Evolutionary conservation across 106 monocot species (phyloP), one percentile per base, ranked within the genome.

Genomic region (Chionographis japonica): DNA sequence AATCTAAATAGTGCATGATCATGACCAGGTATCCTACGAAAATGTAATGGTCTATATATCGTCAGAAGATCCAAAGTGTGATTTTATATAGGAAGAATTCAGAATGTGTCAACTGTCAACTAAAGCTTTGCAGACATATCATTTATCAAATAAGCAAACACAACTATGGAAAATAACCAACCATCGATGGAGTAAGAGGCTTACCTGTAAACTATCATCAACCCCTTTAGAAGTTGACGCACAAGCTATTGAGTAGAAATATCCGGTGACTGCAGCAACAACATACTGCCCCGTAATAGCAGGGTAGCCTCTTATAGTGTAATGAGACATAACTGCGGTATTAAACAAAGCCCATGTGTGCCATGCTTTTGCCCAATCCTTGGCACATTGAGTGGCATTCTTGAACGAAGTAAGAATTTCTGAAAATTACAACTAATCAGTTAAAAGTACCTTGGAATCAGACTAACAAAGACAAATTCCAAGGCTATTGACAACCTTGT

Each of bases 281-380:
- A 93, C 98, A 83, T 98, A 98, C 51, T 93, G 83, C 43, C 81
- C 90, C 15, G 80, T 79, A 57, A 85, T 70, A 65, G 77, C 80
- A 67, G 85, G 52, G 68, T 72, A 73, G 36, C 93, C 81, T 68
- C 81, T 82, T 40, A 79, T 54, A 54, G 98, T 93, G 57, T 93
- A 90, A 76, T 90, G 98, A 67, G 90, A 85, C 93, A 98, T 85
- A 18, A 93, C 98, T 57, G 89, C 90, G 40, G 98, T 98, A 74
- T 93, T 98, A 73, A 90, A 98, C 56, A 98, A 85, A 43, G 98
- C 93, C 98, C 98, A 98, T 9, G 83, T 88, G 64, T 98, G 98
- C 98, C 98, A 98, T 50, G 98, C 98, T 66, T 88, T 98, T 42
- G 86, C 92, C 90, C 87, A 93, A 59, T 90, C 81, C 50, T 76